Base-by-base conservation (phyloP, 768 basidiomycete species). In the Trametes maxima region DNA sequence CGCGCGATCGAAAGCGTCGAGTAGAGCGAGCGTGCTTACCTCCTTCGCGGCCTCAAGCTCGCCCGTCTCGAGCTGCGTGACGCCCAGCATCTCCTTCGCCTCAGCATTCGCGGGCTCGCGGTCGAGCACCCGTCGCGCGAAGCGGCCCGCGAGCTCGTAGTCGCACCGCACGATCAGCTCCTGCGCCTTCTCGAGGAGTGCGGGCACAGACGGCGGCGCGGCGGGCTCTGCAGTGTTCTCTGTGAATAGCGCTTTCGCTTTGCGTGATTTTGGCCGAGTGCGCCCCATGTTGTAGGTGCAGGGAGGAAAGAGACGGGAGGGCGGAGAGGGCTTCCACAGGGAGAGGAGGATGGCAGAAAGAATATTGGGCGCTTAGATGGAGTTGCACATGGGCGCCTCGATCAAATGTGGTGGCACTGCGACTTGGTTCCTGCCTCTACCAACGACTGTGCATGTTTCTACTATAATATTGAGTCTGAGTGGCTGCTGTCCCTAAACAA, bases 161-260 rank as follows among this genome's bases (percentile, higher is more conserved):
- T 95, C 87, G 69, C 89, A 93, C 76, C 94, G 90, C 22, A 87
- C 80, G 66, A 95, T 83, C 56, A 95, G 79, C n/a, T 82, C 78
- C 69, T 92, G 91, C 0, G 91, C 87, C 72, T 94, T 94, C 70
- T 86, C 85, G 36, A 92, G 75, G 6, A 94, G 76, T 12, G 87
- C 76, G 11, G 79, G 55, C 55, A 84, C 73, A 2, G 70, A 54
- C n/a, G 69, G 70, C 5, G 50, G 33, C 22, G 65, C 36, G 37
- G 60, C 85, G 2, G 71, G 55, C 25, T 73, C 67, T 13, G 73
- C 49, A 0, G 69, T 59, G 21, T 67, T 49, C 45, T 60, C 67
- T 8, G 60, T 59, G 1, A 43, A 44, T 14, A 64, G 52, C 4
- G 62, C 67, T 54, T 67, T 67, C 1, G 51, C 58, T 55, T 74